Evolutionary conservation across 2,329 filamentous ascomycete genomes (phyloP).

Genomic region (Biscogniauxia marginata): DNA sequence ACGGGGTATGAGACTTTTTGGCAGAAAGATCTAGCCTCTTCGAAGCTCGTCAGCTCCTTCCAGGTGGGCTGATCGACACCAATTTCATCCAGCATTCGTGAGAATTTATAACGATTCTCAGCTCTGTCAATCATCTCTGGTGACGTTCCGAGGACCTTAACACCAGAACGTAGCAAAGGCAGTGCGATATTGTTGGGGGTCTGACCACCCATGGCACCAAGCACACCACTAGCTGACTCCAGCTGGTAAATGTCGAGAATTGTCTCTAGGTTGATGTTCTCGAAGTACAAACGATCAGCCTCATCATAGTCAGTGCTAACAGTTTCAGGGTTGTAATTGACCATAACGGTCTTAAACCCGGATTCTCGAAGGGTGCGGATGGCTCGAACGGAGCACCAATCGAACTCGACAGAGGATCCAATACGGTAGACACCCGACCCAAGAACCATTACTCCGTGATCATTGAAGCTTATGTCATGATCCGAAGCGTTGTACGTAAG

Average conservation of each 20-base stretch:
- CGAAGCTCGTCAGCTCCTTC: constrained; percentile 96
- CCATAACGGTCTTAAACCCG: constrained; percentile 91
- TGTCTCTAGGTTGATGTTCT: constrained; percentile 88
- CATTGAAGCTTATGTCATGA: constrained; percentile 79
- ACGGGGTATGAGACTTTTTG: constrained; percentile 88
- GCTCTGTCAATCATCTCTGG: constrained; percentile 98
- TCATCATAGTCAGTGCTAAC: constrained; percentile 92
- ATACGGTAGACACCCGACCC: constrained; percentile 97
- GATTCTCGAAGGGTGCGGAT: constrained; percentile 84
- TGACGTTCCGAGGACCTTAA: constrained; percentile 91
- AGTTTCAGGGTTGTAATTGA: constrained; percentile 78
- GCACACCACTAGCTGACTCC: constrained; percentile 78
- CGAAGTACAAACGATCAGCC: constrained; percentile 91
- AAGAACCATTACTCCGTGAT: constrained; percentile 93
- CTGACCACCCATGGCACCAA: constrained; percentile 96
- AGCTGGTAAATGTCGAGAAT: constrained; percentile 91
- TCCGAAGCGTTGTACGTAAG: constrained; percentile 91
- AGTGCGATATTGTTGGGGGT: constrained; percentile 97
- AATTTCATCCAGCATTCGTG: constrained; percentile 93
- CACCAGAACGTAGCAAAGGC: constrained; percentile 80
- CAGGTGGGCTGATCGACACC: constrained; percentile 94
- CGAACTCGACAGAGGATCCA: constrained; percentile 96
- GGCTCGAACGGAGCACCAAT: constrained; percentile 96
- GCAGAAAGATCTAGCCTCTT: constrained; percentile 86
- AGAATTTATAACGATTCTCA: constrained; percentile 98